Conservation (phyloP, 257 asterid species). For the Nicotiana undulata region DNA sequence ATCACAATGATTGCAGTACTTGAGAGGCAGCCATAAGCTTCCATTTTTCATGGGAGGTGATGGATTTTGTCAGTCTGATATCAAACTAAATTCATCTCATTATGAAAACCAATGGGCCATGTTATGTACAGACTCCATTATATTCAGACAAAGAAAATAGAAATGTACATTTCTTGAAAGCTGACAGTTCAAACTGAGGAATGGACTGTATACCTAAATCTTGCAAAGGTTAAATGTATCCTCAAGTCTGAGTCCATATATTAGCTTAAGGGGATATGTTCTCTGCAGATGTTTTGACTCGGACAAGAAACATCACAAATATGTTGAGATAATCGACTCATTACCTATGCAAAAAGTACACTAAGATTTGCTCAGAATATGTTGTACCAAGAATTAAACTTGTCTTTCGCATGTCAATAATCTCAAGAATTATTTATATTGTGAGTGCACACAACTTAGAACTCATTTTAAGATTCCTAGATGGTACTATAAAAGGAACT, state of each 20-base stretch:
- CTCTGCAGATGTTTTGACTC: background rate
- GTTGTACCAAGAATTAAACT: too few relatives aligned
- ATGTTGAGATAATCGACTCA: background rate
- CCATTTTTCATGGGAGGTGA: background rate
- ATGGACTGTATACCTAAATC: background rate
- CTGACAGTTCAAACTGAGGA: background rate
- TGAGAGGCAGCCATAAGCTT: background rate
- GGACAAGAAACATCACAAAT: background rate
- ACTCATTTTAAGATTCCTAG: background rate
- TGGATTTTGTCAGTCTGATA: background rate
- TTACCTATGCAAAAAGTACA: background rate
- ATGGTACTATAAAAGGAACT: background rate
- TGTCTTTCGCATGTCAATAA: too few relatives aligned
- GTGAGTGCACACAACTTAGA: too few relatives aligned
- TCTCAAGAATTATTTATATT: too few relatives aligned
- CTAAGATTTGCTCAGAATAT: too few relatives aligned
- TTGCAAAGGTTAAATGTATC: background rate
- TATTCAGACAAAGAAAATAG: background rate
- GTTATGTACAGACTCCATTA: background rate
- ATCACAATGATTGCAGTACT: slow-evolving; percentile 1
- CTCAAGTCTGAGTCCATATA: too few relatives aligned
- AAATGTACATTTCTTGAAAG: background rate
- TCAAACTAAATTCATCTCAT: background rate
- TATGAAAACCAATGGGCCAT: background rate
- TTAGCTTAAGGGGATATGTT: background rate